These are phyloP conservation scores for Alternaria angustiovoidea DNA, from an alignment of 2,329 filamentous ascomycete genomes.

Conservation along the genomic window DNA sequence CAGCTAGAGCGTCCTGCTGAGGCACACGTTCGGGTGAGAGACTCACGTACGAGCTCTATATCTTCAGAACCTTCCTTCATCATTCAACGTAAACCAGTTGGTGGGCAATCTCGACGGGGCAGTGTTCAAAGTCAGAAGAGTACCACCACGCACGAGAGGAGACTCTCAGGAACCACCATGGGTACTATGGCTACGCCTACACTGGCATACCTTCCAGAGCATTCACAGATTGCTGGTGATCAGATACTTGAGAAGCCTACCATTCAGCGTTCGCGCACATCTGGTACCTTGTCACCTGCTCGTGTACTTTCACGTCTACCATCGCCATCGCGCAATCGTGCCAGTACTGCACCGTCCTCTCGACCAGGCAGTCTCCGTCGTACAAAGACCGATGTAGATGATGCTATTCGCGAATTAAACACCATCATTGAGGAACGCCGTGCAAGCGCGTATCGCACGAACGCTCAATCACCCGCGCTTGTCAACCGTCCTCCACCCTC, in stretches of 20 bases:
- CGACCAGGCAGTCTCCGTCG: slow-evolving; percentile 50
- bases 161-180: slow-evolving; percentile 33
- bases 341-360: slow-evolving; percentile 45
- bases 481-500: slow-evolving; percentile 43
- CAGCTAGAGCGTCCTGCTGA: slow-evolving; percentile 43
- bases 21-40: slow-evolving; percentile 44
- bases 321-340: slow-evolving; percentile 46
- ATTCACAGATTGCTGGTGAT: slow-evolving; percentile 30
- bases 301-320: slow-evolving; percentile 42
- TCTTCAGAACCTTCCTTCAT: slow-evolving; percentile 39
- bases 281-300: slow-evolving; percentile 30
- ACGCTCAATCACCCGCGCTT: slow-evolving; percentile 37
- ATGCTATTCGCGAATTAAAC: slow-evolving; percentile 58
- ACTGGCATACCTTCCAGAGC: slow-evolving; percentile 35
- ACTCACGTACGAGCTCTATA: slow-evolving; percentile 39
- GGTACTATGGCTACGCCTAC: slow-evolving; percentile 35
- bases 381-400: slow-evolving; percentile 52
- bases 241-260: slow-evolving; percentile 30
- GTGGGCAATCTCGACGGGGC: slow-evolving; percentile 37
- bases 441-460: slow-evolving; percentile 48
- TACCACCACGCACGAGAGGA: slow-evolving; percentile 28
- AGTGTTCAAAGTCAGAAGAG: slow-evolving; percentile 42
- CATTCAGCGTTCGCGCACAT: slow-evolving; percentile 40
- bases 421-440: slow-evolving; percentile 58
- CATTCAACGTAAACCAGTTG: slow-evolving; percentile 46